phyloP scores from a whole-genome alignment of 176 grass and related monocot species.

The Thalia dealbata region DNA sequence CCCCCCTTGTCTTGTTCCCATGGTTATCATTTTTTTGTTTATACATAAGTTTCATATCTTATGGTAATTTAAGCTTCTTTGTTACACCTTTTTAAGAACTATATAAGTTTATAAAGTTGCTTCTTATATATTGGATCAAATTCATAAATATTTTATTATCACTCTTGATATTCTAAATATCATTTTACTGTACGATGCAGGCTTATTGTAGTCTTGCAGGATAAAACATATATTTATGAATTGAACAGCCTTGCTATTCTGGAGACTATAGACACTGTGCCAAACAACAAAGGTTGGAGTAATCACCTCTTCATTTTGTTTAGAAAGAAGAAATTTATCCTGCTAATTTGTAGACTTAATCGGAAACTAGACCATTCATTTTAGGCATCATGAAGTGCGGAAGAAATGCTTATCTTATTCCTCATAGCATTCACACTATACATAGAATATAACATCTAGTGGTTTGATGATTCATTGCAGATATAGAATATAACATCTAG shows the following conservation, averaged over 20 bases:
- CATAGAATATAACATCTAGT: background rate
- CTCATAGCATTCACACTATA: background rate
- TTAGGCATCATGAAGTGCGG: background rate
- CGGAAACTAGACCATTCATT: background rate
- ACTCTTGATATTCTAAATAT: constrained; percentile 14
- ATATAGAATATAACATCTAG: background rate
- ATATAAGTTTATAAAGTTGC: background rate
- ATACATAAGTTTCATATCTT: background rate
- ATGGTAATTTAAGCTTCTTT: background rate
- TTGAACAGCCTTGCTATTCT: constrained; percentile 62
- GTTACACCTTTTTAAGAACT: background rate
- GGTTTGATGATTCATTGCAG: background rate
- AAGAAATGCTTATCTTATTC: background rate
- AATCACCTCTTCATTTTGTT: background rate
- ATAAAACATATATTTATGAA: constrained; percentile 79
- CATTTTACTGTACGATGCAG: constrained; percentile 51
- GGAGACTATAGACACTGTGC: constrained; percentile 85
- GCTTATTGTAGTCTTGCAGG: constrained; percentile 90
- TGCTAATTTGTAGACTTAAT: background rate
- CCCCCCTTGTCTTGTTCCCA: background rate
- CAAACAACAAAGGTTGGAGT: constrained; percentile 72
- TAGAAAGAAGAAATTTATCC: background rate
- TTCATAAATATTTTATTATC: background rate
- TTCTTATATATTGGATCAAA: background rate
- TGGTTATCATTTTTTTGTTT: background rate